phyloP scores from a whole-genome alignment of 2,329 filamentous ascomycete genomes.

The Didymosphaeria variabile region DNA sequence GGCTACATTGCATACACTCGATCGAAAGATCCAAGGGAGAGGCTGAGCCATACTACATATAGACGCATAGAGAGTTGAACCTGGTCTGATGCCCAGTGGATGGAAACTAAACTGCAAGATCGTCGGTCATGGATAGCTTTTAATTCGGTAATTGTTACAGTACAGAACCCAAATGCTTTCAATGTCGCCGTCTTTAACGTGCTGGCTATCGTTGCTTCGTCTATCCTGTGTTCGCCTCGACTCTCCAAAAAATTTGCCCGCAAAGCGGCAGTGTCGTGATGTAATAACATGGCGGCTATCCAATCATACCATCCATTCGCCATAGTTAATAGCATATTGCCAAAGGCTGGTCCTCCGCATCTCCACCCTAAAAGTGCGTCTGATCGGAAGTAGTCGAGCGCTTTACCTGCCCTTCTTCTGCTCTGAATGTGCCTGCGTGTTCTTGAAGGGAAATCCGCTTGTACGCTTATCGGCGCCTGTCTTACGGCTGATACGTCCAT shows the following conservation, averaged over 20 bases:
- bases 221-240: neutral
- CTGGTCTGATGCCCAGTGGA: neutral
- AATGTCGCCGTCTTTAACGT: neutral
- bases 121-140: neutral
- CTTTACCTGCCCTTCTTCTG: constrained; percentile 56
- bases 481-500: constrained; percentile 67
- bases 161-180: neutral
- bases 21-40: neutral
- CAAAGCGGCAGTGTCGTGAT: neutral
- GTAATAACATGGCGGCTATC: neutral
- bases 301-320: neutral
- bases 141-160: neutral
- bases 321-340: neutral
- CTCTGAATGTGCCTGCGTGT: constrained; percentile 59
- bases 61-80: neutral
- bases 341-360: neutral
- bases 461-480: constrained; percentile 74
- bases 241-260: neutral
- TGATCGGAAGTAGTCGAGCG: neutral
- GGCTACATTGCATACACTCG: neutral
- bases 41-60: neutral
- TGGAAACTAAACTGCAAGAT: neutral
- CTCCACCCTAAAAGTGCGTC: neutral
- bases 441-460: constrained; percentile 71
- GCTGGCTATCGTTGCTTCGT: neutral